Percentiles rank a stretch among this genome's conserved stretches.
Evolutionary conservation across 148 eudicot genomes (phyloP).

Genomic region (Linanthus parryae): DNA sequence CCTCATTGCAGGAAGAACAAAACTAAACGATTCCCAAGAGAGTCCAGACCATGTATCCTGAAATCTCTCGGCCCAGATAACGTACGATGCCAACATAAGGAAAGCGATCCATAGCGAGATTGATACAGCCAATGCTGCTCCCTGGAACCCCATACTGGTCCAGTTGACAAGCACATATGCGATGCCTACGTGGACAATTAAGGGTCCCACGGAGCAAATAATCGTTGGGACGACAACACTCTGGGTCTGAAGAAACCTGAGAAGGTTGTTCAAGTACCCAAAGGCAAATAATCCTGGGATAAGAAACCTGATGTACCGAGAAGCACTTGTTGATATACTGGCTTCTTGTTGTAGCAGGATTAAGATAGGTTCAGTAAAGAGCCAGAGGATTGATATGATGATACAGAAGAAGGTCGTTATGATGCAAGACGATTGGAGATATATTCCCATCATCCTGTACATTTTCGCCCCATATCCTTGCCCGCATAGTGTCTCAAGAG

Average conservation of each 20-base stretch:
- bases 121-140: conserved; percentile 69
- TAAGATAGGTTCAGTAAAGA: conserved; percentile 54
- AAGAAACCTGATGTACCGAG: conserved; percentile 50
- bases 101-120: conserved; percentile 57
- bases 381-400: conserved; percentile 59
- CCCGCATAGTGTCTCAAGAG: conserved; percentile 85
- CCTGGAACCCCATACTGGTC: conserved; percentile 41
- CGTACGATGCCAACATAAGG: conserved; percentile 29
- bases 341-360: conserved; percentile 57
- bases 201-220: conserved; percentile 42
- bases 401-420: conserved; percentile 50
- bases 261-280: conserved; percentile 50
- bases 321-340: conserved; percentile 41
- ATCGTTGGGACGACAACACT: conserved; percentile 51
- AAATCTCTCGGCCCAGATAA: conserved; percentile 32
- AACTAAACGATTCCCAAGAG: conserved; percentile 35
- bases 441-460: conserved; percentile 59
- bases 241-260: conserved; percentile 79
- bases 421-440: conserved; percentile 78
- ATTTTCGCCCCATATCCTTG: conserved; percentile 81
- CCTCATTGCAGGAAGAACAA: conserved; percentile 36
- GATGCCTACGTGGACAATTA: conserved; percentile 37
- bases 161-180: conserved; percentile 38
- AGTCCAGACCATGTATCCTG: conserved; percentile 56
- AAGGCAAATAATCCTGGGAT: conserved; percentile 68